Base-by-base conservation (phyloP, 2,329 filamentous ascomycete genomes). In the Bipolaris bicolor region DNA sequence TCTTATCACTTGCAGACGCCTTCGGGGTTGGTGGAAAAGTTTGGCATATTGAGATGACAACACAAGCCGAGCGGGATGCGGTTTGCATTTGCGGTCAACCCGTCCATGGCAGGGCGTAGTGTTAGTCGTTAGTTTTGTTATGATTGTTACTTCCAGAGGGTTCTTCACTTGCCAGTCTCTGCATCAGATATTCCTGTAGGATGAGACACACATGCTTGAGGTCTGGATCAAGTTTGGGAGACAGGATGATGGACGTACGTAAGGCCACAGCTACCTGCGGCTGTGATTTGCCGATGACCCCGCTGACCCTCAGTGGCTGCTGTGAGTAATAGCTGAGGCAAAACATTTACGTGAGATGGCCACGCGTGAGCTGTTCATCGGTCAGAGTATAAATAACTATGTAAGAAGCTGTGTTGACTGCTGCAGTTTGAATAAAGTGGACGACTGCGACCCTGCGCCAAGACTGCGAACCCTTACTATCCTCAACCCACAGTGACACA, bases 281-380 rank as follows among this genome's bases (percentile, higher is more conserved):
- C 50, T 57, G 43, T 24, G 47, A 53, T 56, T 52, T 56, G 44
- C 52, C 49, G 50, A 55, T 31, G 22, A 39, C 13, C 10, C 46
- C 9, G 15, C 11, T 7, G 46, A 7, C 31, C 29, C 36, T 43
- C 48, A 26, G 37, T 39, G 36, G 44, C 34, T 48, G 46, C 49
- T 49, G 49, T 11, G 49, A 41, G 24, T 13, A 34, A 58, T 40
- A 49, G 13, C 22, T 36, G 18, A 10, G 24, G 45, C 54, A 51
- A 44, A 22, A 24, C 33, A 39, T 52, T n/a, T 36, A 41, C 18
- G 20, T 33, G 49, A 46, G 16, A n/a, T 22, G 53, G 20, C 20
- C 20, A 11, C 31, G 3, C 40, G 20, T n/a, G 9, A 16, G 26
- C 34, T 16, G 24, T 22, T 43, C 20, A 51, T 37, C 18, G 26